A percentile compares a stretch with the other conserved stretches of the same genome.
These are phyloP conservation scores for Eutrema salsugineum DNA, from an alignment of 441 rosid genomes.

Conservation along the genomic window DNA sequence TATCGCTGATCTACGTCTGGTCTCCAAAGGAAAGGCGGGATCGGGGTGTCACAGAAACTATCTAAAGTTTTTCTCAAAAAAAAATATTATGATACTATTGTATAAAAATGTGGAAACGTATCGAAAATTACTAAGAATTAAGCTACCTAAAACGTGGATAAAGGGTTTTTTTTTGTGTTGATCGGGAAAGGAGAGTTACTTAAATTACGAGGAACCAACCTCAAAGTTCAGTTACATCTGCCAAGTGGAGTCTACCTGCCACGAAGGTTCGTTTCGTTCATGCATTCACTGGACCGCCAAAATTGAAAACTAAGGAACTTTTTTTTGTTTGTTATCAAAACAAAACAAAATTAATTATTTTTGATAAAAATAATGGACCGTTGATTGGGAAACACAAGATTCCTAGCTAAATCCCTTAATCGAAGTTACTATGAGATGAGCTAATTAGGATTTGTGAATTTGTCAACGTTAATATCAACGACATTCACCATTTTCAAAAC, in stretches of 20 bases:
- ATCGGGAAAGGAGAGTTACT: background rate
- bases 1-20: no score
- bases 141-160: no score
- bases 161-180: background rate
- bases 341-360: background rate
- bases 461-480: background rate
- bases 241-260: slow-evolving; percentile 20
- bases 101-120: no score
- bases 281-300: slow-evolving; percentile 14
- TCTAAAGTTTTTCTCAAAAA: no score
- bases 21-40: no score
- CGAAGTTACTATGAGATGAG: background rate
- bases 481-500: slow-evolving; percentile 7
- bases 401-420: background rate
- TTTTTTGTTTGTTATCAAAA: background rate
- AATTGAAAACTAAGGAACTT: background rate
- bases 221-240: background rate
- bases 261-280: slow-evolving; percentile 21
- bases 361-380: background rate
- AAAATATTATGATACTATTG: no score
- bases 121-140: no score
- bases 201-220: background rate
- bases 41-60: no score
- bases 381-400: slow-evolving; percentile 13
- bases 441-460: background rate